Evolutionary conservation across 345 rosid species (phyloP).

Genomic region (Populus davidiana): DNA sequence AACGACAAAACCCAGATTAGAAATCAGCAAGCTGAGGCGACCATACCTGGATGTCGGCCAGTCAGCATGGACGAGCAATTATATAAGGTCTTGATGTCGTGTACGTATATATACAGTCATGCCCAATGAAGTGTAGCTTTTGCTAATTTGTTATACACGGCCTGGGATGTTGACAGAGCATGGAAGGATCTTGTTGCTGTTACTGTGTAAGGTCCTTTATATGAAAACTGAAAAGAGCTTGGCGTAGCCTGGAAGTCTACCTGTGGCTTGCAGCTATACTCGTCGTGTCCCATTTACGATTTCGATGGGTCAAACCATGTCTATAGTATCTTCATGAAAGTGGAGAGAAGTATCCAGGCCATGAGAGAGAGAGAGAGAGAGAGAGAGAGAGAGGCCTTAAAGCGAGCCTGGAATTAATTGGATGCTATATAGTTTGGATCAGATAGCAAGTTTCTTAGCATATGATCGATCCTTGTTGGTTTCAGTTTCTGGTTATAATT

Average conservation of each 20-base stretch:
- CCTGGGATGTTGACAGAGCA: not conserved
- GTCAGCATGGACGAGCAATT: not conserved
- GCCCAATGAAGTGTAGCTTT: not conserved
- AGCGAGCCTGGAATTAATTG: not conserved
- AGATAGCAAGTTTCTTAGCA: not conserved
- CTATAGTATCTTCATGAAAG: not conserved
- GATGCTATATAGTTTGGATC: not conserved
- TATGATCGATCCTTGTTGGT: not conserved
- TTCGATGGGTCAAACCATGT: constrained; percentile 18
- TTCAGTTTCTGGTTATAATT: not conserved
- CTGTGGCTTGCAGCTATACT: not conserved
- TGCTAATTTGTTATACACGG: not conserved
- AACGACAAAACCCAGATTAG: not conserved
- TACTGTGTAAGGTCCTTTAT: not conserved
- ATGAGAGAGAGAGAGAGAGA: not conserved
- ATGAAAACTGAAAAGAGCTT: not conserved
- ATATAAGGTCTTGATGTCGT: not conserved
- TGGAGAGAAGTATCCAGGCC: constrained; percentile 3
- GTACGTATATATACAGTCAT: not conserved
- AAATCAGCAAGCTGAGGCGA: not conserved
- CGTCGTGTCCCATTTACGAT: constrained; percentile 3
- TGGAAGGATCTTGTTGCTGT: not conserved
- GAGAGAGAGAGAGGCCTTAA: not conserved
- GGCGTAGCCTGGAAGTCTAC: not conserved
- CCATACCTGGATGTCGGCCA: constrained; percentile 11